Conservation (phyloP, 768 basidiomycete genomes). For the Xanthoconium stramineum region DNA sequence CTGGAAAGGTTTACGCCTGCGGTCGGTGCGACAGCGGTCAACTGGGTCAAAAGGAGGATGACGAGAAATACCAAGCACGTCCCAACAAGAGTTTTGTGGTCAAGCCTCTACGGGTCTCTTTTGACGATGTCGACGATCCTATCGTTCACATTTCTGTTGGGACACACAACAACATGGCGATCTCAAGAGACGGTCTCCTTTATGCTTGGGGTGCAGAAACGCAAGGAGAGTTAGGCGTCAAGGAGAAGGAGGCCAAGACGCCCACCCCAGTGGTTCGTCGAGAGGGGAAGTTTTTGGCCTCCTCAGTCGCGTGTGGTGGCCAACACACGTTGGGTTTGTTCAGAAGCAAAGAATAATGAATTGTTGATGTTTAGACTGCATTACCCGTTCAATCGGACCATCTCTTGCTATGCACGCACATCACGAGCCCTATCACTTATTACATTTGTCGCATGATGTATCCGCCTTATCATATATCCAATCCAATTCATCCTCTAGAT, state of each 20-base stretch:
- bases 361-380: slow-evolving; percentile 9
- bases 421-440: slow-evolving; percentile 18
- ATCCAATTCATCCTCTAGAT: slow-evolving; percentile 7
- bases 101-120: slow-evolving; percentile 62
- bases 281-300: slow-evolving; percentile 59
- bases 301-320: slow-evolving; percentile 64
- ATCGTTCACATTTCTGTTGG: slow-evolving; percentile 67
- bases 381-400: slow-evolving; percentile 19
- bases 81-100: slow-evolving; percentile 55
- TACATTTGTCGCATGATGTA: slow-evolving; percentile 16
- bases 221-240: slow-evolving; percentile 71
- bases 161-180: slow-evolving; percentile 67
- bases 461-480: slow-evolving; percentile 9
- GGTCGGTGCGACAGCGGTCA: slow-evolving; percentile 85
- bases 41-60: slow-evolving; percentile 69
- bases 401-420: slow-evolving; percentile 14
- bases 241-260: slow-evolving; percentile 57
- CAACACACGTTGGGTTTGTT: slow-evolving; percentile 76
- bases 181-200: slow-evolving; percentile 63
- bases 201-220: slow-evolving; percentile 79
- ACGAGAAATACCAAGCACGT: slow-evolving; percentile 60
- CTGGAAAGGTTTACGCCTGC: slow-evolving; percentile 82
- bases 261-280: slow-evolving; percentile 67
- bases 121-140: slow-evolving; percentile 62
- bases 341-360: slow-evolving; percentile 49